A percentile compares a stretch with the other conserved stretches of the same genome.
These are phyloP conservation scores for Xylaria sp. DNA, from an alignment of 2,329 filamentous ascomycete genomes.

Conservation along the genomic window DNA sequence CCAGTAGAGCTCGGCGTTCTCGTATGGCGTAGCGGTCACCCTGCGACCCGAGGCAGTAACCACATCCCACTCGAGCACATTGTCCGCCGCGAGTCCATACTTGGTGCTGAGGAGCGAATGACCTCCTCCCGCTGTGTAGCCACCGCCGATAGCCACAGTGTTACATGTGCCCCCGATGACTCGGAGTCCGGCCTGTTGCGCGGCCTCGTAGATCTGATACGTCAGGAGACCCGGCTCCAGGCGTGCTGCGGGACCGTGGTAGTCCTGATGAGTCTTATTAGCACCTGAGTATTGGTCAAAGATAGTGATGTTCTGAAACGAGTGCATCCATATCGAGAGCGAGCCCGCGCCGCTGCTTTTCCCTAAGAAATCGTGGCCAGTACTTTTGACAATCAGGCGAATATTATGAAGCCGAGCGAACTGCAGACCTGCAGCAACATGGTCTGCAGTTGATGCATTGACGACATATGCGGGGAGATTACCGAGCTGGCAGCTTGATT, in stretches of 20 bases:
- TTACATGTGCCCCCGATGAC: constrained; percentile 43
- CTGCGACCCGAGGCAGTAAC: constrained; percentile 41
- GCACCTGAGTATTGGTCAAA: background rate
- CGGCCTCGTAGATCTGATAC: constrained; percentile 37
- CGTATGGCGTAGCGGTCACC: constrained; percentile 34
- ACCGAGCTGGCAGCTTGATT: constrained; percentile 3
- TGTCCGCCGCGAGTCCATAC: constrained; percentile 45
- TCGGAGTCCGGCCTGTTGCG: constrained; percentile 34
- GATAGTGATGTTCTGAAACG: constrained; percentile 37
- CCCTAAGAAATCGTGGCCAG: constrained; percentile 44
- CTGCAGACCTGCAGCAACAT: constrained; percentile 20
- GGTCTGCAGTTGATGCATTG: constrained; percentile 21
- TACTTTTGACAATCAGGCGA: constrained; percentile 43
- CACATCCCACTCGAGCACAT: constrained; percentile 45
- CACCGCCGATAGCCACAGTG: constrained; percentile 46
- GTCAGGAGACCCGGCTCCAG: constrained; percentile 45
- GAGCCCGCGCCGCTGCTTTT: constrained; percentile 47
- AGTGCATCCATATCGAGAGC: constrained; percentile 43
- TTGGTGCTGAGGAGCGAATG: constrained; percentile 45
- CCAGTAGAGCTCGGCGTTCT: constrained; percentile 46
- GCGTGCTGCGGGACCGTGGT: constrained; percentile 42
- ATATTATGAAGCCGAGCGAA: constrained; percentile 40
- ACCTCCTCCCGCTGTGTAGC: constrained; percentile 44
- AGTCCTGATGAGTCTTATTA: constrained; percentile 21
- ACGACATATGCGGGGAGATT: constrained; percentile 21